Percentiles rank a stretch among this genome's conserved stretches.
These are phyloP conservation scores for Coemansia sp. DNA, from an alignment of 192 early-diverging fungal species.

Conservation along the genomic window DNA sequence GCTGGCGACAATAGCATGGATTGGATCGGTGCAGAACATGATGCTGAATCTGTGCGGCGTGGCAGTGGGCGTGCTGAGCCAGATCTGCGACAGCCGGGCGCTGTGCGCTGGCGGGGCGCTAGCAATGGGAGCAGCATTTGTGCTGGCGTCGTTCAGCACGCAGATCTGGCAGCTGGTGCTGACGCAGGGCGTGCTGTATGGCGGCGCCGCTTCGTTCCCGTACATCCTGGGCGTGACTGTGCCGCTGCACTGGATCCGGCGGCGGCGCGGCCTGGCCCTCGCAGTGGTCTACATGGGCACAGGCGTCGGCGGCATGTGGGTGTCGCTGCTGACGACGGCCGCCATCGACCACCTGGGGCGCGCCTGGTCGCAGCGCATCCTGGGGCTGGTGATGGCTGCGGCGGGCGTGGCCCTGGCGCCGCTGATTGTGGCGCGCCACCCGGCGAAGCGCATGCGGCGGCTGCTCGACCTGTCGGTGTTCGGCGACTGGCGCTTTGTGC, in stretches of 20 bases:
- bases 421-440: slow-evolving; percentile 26
- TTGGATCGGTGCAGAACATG: slow-evolving; percentile 51
- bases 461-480: slow-evolving; percentile 40
- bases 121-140: slow-evolving; percentile 33
- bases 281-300: slow-evolving; percentile 43
- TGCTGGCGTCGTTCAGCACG: slow-evolving; percentile 54
- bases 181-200: slow-evolving; percentile 54
- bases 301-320: slow-evolving; percentile 48
- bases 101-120: slow-evolving; percentile 27
- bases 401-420: slow-evolving; percentile 40
- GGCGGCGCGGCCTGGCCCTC: slow-evolving; percentile 36
- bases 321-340: slow-evolving; percentile 31
- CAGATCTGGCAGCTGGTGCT: slow-evolving; percentile 55
- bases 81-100: slow-evolving; percentile 26
- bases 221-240: slow-evolving; percentile 49
- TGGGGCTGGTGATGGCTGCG: slow-evolving; percentile 32
- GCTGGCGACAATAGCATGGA: slow-evolving; percentile 40
- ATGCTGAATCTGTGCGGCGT: slow-evolving; percentile 47
- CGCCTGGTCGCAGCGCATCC: slow-evolving; percentile 42
- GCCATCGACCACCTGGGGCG: slow-evolving; percentile 35
- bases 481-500: slow-evolving; percentile 38
- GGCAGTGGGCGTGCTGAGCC: slow-evolving; percentile 40
- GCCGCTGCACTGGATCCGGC: slow-evolving; percentile 43
- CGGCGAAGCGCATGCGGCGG: slow-evolving; percentile 11
- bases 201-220: slow-evolving; percentile 40